Evolutionary conservation across 768 basidiomycete genomes (phyloP), one percentile per base, ranked within the genome.

Genomic region (Mycena alexandri): DNA sequence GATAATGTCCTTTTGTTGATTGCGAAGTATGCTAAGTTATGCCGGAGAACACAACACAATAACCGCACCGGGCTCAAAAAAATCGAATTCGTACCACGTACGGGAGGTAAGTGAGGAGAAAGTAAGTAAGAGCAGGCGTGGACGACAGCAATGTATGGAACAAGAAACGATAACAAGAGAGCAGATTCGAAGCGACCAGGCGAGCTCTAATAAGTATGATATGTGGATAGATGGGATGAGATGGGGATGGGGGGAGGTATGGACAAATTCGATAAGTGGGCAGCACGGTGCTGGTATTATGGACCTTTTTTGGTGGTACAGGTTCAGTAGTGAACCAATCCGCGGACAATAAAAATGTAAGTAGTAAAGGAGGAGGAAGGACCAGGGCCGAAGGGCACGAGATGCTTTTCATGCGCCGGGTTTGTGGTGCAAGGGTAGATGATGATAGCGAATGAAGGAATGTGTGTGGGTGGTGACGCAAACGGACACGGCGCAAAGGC

Each of bases 31-130:
- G 25, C 25, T 19, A 29, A 52, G 42, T 21, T 25, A 14, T 14
- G 13, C n/a, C n/a, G 9, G 22, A 25, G 8, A 29, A 25, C 56
- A 60, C 22, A n/a, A 59, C 21, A 29, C 1, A 29, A 68, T 52
- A 61, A 61, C 59, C 46, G 38, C 68, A 60, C 60, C 68, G 43
- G 50, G 68, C 62, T 63, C 68, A 61, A 52, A 57, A 42, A 13
- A 56, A 36, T 50, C 53, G 58, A 63, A 60, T 60, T 63, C 51
- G 51, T 12, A 56, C 51, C 38, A 33, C 22, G 50, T 46, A 62
- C 17, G 57, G 33, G 8, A 58, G n/a, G 56, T 53, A 44, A 43
- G 33, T 54, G 38, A 56, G 22, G 42, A n/a, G 43, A 41, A n/a
- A n/a, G n/a, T n/a, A n/a, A 42, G 51, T 16, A n/a, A 43, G 48